A percentile compares a stretch with the other conserved stretches of the same genome.
Evolutionary conservation across 257 asterid species (phyloP).

Genomic region (Coffea canephora): DNA sequence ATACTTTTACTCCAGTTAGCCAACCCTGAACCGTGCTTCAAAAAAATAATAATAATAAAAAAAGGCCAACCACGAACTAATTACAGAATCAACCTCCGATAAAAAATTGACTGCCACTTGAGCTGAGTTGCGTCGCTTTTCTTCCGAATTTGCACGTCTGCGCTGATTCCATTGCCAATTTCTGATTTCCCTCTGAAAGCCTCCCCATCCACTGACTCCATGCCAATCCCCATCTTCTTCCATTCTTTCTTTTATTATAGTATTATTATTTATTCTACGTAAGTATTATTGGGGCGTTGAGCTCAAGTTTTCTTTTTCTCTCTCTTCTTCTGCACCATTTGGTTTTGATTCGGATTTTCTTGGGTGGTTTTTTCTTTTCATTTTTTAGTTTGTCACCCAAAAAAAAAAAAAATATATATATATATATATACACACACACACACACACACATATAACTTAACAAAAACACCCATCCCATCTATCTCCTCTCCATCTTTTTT

Average conservation of each 20-base stretch:
- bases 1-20: neutral
- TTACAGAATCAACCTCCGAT: neutral
- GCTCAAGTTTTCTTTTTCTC: slow-evolving; percentile 14
- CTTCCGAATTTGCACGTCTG: neutral
- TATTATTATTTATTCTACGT: neutral
- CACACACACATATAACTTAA: neutral
- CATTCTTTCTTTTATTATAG: neutral
- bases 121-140: neutral
- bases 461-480: slow-evolving; percentile 9
- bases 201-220: slow-evolving; percentile 12
- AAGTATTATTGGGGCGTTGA: neutral
- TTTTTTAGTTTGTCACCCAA: slow-evolving; percentile 7
- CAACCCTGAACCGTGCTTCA: too few species aligned
- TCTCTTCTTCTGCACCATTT: slow-evolving; percentile 25
- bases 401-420: too few species aligned
- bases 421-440: too few species aligned
- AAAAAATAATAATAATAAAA: too few species aligned
- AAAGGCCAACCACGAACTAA: too few species aligned
- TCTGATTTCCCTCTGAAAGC: neutral
- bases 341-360: slow-evolving; percentile 25
- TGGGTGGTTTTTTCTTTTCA: neutral
- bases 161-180: neutral
- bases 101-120: slow-evolving; percentile 7
- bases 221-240: neutral
- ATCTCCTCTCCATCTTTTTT: slow-evolving; percentile 6